Evolutionary conservation across 495 filamentous ascomycete species (phyloP).

Genomic region (Pyrenopolyporus hunteri): DNA sequence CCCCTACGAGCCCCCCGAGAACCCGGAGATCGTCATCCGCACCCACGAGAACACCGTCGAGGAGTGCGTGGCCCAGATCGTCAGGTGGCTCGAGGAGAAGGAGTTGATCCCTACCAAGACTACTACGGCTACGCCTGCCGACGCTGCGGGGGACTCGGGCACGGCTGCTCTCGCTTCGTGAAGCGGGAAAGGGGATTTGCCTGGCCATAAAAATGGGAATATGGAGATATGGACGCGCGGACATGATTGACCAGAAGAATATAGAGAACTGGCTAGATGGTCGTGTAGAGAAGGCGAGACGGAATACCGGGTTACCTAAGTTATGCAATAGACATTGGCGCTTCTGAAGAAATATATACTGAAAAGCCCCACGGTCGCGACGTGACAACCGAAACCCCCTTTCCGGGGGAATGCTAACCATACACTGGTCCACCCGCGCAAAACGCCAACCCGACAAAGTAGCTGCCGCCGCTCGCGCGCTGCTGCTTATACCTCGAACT

Average conservation of each 20-base stretch:
- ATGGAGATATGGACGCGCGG: neutral
- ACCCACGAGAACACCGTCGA: conserved; percentile 78
- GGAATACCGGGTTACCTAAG: neutral
- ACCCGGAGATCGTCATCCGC: conserved; percentile 83
- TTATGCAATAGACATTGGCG: conserved; percentile 11
- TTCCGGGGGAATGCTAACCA: conserved; percentile 22
- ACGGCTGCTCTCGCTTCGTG: conserved; percentile 31
- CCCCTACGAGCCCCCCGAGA: conserved; percentile 89
- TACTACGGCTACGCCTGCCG: conserved; percentile 22
- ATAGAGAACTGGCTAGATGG: too few relatives aligned
- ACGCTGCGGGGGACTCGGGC: conserved; percentile 15
- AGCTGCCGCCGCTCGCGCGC: conserved; percentile 8
- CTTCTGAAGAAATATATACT: conserved; percentile 22
- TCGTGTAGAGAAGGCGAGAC: neutral
- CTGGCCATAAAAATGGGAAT: neutral
- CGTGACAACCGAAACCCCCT: conserved; percentile 25
- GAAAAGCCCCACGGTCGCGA: conserved; percentile 7
- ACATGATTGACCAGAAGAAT: too few relatives aligned
- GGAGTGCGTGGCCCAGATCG: conserved; percentile 84
- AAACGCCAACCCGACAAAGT: conserved; percentile 29
- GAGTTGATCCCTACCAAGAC: conserved; percentile 49
- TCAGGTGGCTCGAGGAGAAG: conserved; percentile 72
- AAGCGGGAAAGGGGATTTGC: conserved; percentile 3
- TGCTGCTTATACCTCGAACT: conserved; percentile 66
- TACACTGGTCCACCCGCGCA: conserved; percentile 21